phyloP scores from a whole-genome alignment of 2,329 filamentous ascomycete species.

The Exophiala sp. region DNA sequence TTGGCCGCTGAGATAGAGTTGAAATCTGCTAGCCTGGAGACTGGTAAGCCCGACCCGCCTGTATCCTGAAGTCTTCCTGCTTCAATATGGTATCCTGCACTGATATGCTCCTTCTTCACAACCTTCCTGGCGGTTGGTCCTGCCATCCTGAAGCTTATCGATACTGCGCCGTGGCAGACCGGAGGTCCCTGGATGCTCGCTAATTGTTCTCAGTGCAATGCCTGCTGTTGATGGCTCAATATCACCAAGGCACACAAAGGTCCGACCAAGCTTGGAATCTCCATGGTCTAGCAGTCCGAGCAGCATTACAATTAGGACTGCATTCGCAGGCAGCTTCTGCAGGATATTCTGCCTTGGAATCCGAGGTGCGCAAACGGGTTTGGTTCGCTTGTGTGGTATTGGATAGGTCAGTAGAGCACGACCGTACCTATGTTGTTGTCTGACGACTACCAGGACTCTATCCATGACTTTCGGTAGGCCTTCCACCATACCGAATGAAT shows the following conservation, averaged over 20 bases:
- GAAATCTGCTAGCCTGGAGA: conserved; percentile 22
- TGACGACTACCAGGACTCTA: conserved; percentile 11
- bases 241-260: conserved; percentile 20
- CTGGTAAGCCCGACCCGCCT: conserved; percentile 4
- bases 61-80: not conserved
- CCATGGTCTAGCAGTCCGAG: conserved; percentile 20
- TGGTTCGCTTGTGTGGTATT: conserved; percentile 23
- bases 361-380: conserved; percentile 19
- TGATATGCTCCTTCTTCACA: not conserved
- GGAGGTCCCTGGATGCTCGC: not conserved
- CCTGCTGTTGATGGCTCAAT: conserved; percentile 23
- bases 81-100: not conserved
- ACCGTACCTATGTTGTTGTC: not conserved
- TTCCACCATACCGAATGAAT: conserved; percentile 17
- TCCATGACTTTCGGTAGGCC: conserved; percentile 23
- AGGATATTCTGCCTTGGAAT: conserved; percentile 10
- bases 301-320: conserved; percentile 19
- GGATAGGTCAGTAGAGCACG: conserved; percentile 12
- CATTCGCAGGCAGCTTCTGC: conserved; percentile 15
- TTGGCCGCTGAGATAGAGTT: conserved; percentile 20
- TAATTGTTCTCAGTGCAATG: conserved; percentile 13
- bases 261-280: conserved; percentile 23
- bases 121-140: not conserved
- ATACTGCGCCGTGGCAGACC: not conserved
- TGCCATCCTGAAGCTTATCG: not conserved